Evolutionary conservation across 2,329 filamentous ascomycete genomes (phyloP).

Genomic region (Botryotinia convoluta): DNA sequence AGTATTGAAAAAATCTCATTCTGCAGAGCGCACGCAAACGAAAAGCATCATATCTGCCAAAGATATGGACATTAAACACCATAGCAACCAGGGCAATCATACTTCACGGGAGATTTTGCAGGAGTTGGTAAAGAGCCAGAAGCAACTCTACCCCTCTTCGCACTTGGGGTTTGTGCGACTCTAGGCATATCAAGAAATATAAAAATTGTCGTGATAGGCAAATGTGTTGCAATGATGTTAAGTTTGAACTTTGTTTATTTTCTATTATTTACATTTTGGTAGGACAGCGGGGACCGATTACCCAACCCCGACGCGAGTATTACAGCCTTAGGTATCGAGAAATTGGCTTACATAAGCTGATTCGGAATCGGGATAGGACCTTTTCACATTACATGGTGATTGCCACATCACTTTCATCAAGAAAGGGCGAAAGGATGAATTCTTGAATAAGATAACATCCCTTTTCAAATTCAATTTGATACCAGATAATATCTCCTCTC

Average conservation of each 20-base stretch:
- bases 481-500: not conserved
- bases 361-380: not conserved
- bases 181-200: constrained; percentile 48
- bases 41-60: constrained; percentile 9
- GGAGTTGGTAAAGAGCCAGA: constrained; percentile 39
- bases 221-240: not conserved
- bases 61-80: constrained; percentile 2
- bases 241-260: constrained; percentile 17
- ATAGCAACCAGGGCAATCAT: constrained; percentile 22
- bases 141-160: constrained; percentile 42
- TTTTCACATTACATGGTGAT: not conserved
- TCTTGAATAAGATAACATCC: not conserved
- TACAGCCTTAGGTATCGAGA: not conserved
- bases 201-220: not conserved
- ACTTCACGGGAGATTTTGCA: constrained; percentile 41
- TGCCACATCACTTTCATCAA: not conserved
- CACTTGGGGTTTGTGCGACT: constrained; percentile 47
- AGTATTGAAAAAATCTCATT: not conserved
- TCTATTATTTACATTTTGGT: constrained; percentile 15
- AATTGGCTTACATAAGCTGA: not conserved
- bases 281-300: not conserved
- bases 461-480: not conserved
- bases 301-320: not conserved
- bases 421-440: not conserved
- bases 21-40: not conserved